These are phyloP conservation scores for Penicillium sp. DNA, from an alignment of 2,329 filamentous ascomycete species.

Conservation along the genomic window DNA sequence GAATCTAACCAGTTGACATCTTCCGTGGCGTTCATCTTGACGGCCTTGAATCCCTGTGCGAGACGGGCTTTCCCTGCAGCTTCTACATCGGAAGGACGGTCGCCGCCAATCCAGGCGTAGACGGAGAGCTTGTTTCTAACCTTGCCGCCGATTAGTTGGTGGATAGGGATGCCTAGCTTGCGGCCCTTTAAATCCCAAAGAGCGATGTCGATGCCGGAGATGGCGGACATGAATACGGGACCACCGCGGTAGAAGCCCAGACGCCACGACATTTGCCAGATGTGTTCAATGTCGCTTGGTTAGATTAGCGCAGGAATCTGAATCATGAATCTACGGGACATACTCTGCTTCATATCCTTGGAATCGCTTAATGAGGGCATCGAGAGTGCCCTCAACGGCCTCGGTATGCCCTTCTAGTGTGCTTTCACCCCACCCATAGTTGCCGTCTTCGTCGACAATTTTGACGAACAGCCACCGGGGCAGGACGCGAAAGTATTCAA, in stretches of 20 bases:
- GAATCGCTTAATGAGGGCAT: conserved; percentile 67
- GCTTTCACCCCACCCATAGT: conserved; percentile 74
- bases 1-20: conserved; percentile 79
- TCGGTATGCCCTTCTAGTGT: conserved; percentile 75
- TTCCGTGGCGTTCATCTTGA: conserved; percentile 82
- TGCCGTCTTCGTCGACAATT: conserved; percentile 68
- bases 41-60: conserved; percentile 45
- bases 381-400: conserved; percentile 73
- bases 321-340: conserved; percentile 20
- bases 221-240: conserved; percentile 78
- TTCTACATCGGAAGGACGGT: conserved; percentile 70
- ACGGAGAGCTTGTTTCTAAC: conserved; percentile 71
- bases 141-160: conserved; percentile 75
- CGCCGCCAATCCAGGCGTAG: conserved; percentile 80
- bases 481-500: conserved; percentile 76
- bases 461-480: conserved; percentile 81
- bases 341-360: conserved; percentile 73
- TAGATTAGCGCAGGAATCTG: neutral
- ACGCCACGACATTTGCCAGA: conserved; percentile 77
- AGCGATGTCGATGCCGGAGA: conserved; percentile 79
- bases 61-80: conserved; percentile 59
- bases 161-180: conserved; percentile 69
- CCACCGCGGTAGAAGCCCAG: conserved; percentile 77
- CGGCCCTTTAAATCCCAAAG: conserved; percentile 77
- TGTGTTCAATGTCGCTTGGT: conserved; percentile 74